Evolutionary conservation across 2,329 filamentous ascomycete species (phyloP).

Genomic region (Colletotrichum sp.): DNA sequence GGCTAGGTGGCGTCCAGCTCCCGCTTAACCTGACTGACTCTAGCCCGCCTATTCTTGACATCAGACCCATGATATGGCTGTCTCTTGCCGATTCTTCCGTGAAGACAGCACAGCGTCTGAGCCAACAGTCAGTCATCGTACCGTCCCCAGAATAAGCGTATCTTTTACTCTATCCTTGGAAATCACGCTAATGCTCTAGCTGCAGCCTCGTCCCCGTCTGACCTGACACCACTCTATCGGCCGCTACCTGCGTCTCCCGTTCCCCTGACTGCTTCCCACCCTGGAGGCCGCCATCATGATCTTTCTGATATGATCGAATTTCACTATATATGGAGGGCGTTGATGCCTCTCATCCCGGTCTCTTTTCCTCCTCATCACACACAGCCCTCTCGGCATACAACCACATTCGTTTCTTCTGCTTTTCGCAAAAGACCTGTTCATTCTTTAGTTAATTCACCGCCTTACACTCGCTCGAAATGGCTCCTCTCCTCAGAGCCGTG

Average conservation of each 20-base stretch:
- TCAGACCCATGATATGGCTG: not conserved
- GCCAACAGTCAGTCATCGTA: not conserved
- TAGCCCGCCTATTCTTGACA: not conserved
- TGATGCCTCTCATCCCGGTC: not conserved
- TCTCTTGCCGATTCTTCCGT: not conserved
- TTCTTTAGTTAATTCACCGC: slow-evolving; percentile 9
- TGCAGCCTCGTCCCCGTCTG: not conserved
- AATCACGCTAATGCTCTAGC: not conserved
- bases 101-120: not conserved
- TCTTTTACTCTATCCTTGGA: slow-evolving; percentile 7
- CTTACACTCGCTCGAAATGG: slow-evolving; percentile 40
- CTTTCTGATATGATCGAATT: not conserved
- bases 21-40: not conserved
- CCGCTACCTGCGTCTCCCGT: not conserved
- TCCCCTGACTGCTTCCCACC: not conserved
- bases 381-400: slow-evolving; percentile 4
- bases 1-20: not conserved
- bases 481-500: slow-evolving; percentile 32
- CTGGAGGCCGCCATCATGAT: not conserved
- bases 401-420: slow-evolving; percentile 23
- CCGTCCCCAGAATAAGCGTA: not conserved
- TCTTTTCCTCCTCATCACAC: slow-evolving; percentile 1
- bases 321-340: slow-evolving; percentile 16
- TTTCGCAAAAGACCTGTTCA: slow-evolving; percentile 23
- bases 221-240: slow-evolving; percentile 8